These are phyloP conservation scores for Aspergillus felis DNA, from an alignment of 2,329 filamentous ascomycete genomes.

Conservation along the genomic window DNA sequence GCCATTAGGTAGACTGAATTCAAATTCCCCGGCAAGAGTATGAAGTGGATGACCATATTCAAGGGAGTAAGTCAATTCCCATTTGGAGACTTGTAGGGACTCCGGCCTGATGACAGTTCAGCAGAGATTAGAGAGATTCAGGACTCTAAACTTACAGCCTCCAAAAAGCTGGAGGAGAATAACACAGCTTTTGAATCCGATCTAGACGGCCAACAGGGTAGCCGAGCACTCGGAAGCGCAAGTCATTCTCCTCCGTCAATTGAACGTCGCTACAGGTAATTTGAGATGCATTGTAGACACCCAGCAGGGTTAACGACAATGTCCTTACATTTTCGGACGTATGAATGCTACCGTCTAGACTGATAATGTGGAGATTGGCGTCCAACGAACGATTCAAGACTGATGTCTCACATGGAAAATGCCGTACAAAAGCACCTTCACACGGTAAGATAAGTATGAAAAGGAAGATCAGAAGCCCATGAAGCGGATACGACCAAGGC, in stretches of 20 bases:
- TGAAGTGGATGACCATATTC: constrained; percentile 1
- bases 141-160: not conserved
- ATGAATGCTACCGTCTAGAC: not conserved
- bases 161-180: not conserved
- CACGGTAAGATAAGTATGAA: not conserved
- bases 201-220: constrained; percentile 1
- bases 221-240: not conserved
- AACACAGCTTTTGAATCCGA: not conserved
- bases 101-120: not conserved
- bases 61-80: constrained; percentile 2
- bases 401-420: not conserved
- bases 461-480: not conserved
- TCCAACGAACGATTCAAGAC: not conserved
- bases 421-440: not conserved
- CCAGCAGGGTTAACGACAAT: not conserved
- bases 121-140: not conserved
- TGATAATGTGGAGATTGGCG: not conserved
- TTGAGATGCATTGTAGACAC: constrained; percentile 1
- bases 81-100: not conserved
- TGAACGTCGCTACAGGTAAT: not conserved
- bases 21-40: constrained; percentile 1
- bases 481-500: not conserved
- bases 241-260: not conserved
- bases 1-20: not conserved
- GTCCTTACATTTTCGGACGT: not conserved